Conservation (phyloP, 306 rosid species). For the Morella rubra region DNA sequence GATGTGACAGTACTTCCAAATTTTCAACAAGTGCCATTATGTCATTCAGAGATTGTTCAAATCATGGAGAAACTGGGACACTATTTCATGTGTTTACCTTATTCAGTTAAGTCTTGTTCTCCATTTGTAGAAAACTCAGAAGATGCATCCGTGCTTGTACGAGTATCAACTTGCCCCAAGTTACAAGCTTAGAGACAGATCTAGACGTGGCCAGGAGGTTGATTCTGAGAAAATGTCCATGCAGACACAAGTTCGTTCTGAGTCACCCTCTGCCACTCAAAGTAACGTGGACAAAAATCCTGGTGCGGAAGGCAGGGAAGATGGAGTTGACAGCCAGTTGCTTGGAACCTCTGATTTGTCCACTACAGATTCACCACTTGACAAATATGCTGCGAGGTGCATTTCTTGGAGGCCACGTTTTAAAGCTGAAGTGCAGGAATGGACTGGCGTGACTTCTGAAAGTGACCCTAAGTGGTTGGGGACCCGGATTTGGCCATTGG, state of each 20-base stretch:
- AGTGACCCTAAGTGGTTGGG: conserved; percentile 82
- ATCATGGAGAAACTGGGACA: neutral
- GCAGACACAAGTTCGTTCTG: conserved; percentile 31
- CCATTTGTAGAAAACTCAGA: conserved; percentile 49
- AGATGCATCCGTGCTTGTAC: conserved; percentile 75
- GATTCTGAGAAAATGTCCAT: conserved; percentile 27
- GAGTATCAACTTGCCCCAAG: conserved; percentile 46
- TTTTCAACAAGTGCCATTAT: neutral
- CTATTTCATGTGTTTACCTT: neutral
- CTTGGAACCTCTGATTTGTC: conserved; percentile 33
- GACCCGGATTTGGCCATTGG: conserved; percentile 60
- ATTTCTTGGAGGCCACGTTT: conserved; percentile 42
- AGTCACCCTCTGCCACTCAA: conserved; percentile 26
- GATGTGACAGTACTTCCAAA: neutral
- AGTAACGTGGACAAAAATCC: conserved; percentile 31
- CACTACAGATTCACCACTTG: conserved; percentile 7
- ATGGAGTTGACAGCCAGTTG: conserved; percentile 14
- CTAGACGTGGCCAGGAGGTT: conserved; percentile 33
- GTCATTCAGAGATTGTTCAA: conserved; percentile 3
- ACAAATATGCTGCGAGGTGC: conserved; percentile 16
- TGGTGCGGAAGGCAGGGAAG: conserved; percentile 28
- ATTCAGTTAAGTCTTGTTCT: too few species aligned
- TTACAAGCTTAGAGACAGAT: conserved; percentile 72
- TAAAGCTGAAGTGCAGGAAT: conserved; percentile 68
- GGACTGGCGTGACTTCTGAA: conserved; percentile 51